Evolutionary conservation across 371 early-diverging fungal species (phyloP), one percentile per base, ranked within the genome.

Genomic region (Lichtheimia ramosa): DNA sequence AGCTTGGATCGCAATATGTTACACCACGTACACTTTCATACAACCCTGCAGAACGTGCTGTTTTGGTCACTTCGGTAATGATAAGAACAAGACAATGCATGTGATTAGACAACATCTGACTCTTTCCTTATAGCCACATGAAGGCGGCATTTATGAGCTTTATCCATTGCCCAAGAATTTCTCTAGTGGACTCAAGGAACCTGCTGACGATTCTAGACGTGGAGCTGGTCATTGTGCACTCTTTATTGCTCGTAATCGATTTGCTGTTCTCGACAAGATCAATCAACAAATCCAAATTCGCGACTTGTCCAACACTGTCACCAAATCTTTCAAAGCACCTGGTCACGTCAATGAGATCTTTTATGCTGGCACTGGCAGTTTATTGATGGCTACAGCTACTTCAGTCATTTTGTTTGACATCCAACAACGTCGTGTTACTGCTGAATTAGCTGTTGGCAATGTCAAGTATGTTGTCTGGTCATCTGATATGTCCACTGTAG

Each of bases 401-500:
- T 88, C 92, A 0, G 94, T 95, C 15, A 87, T 94, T 14, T 72
- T 98, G 61, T 96, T 78, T 71, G 98, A 98, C 63, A 86, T 92
- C 27, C 95, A 96, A 69, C 87, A 91, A 63, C 83, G 92, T 52
- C 78, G 85, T 54, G 70, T 83, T 3, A 69, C 89, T 18, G 81
- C 88, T 21, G 97, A 96, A 71, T 71, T 95, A 39, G 81, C 73
- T 27, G 89, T 89, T 0, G 83, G 86, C 12, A 81, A 88, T 16
- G 94, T 96, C 39, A 94, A 96, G 62, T 96, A 96, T 69, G 89
- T 89, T 39, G 86, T 86, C 20, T 97, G 96, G 97, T 91, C 92
- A 14, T 72, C 83, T 3, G 97, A 98, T 70, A 87, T 89, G 83
- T 81, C 84, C 18, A 81, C 85, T 69, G 91, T 96, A 2, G 98